phyloP scores from a whole-genome alignment of 148 eudicot genomes.

The Diospyros kaki region DNA sequence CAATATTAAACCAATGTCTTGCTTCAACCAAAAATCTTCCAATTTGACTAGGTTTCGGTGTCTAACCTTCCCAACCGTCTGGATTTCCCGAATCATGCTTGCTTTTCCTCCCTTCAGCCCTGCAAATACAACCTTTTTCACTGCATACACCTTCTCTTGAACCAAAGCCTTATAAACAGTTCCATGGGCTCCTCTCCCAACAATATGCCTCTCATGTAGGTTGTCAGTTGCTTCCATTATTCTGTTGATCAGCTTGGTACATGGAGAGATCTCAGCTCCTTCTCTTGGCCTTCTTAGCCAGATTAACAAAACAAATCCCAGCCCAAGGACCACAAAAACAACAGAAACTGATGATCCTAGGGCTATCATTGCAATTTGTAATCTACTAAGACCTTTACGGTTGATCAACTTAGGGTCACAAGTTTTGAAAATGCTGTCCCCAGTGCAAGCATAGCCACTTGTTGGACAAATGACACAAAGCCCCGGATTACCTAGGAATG shows the following conservation, averaged over 20 bases:
- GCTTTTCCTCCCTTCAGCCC: conserved; percentile 28
- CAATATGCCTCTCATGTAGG: conserved; percentile 47
- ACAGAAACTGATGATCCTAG: conserved; percentile 34
- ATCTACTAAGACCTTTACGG: conserved; percentile 21
- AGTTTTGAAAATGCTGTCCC: conserved; percentile 25
- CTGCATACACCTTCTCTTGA: conserved; percentile 55
- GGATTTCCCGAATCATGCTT: conserved; percentile 70
- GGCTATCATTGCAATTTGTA: conserved; percentile 42
- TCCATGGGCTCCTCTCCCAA: conserved; percentile 90
- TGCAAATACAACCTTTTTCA: conserved; percentile 57
- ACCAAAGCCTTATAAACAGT: conserved; percentile 62
- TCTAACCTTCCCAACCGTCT: conserved; percentile 63
- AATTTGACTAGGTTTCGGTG: conserved; percentile 65
- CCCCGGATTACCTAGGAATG: conserved; percentile 51
- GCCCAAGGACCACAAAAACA: conserved; percentile 25
- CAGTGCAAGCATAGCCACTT: conserved; percentile 24
- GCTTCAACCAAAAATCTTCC: conserved; percentile 56
- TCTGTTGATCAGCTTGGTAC: conserved; percentile 41
- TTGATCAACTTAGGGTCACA: conserved; percentile 29
- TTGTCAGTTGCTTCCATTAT: conserved; percentile 62
- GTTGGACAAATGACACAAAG: conserved; percentile 45
- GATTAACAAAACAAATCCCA: conserved; percentile 22
- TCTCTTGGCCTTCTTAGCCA: conserved; percentile 20
- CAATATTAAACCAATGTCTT: conserved; percentile 59
- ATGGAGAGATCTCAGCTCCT: conserved; percentile 35